Conservation (phyloP, 768 basidiomycete species). For the Trametes gibbosa region DNA sequence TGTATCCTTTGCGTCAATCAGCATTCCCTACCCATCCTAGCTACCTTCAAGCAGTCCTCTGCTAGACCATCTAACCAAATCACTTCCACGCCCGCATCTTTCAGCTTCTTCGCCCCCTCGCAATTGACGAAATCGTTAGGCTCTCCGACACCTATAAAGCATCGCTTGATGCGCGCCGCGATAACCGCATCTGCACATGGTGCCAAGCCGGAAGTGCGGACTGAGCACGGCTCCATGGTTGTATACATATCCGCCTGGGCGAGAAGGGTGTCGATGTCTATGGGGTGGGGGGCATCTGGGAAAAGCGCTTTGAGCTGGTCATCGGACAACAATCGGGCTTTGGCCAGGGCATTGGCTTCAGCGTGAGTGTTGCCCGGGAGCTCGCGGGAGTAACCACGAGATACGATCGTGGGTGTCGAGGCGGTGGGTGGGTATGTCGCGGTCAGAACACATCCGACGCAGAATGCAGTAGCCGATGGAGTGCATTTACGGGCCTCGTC, state of each 20-base stretch:
- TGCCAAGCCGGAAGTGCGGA: constrained; percentile 80
- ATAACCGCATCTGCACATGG: constrained; percentile 88
- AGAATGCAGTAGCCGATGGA: constrained; percentile 77
- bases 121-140: constrained; percentile 94
- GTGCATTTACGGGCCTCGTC: constrained; percentile 67
- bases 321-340: constrained; percentile 50
- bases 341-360: constrained; percentile 88
- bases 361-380: constrained; percentile 94
- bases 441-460: constrained; percentile 84
- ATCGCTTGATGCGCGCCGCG: constrained; percentile 62
- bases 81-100: constrained; percentile 69
- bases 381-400: constrained; percentile 88
- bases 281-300: constrained; percentile 39
- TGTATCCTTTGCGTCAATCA: background rate
- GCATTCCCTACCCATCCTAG: constrained; percentile 43
- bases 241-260: constrained; percentile 78
- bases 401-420: constrained; percentile 50
- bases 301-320: constrained; percentile 37
- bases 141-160: constrained; percentile 87
- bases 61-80: constrained; percentile 75
- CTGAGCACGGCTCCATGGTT: constrained; percentile 94
- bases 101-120: constrained; percentile 76
- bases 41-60: constrained; percentile 75
- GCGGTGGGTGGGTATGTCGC: constrained; percentile 37
- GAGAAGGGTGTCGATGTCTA: constrained; percentile 47